These are phyloP conservation scores for Calocera cornea DNA, from an alignment of 768 basidiomycete genomes.

Conservation along the genomic window DNA sequence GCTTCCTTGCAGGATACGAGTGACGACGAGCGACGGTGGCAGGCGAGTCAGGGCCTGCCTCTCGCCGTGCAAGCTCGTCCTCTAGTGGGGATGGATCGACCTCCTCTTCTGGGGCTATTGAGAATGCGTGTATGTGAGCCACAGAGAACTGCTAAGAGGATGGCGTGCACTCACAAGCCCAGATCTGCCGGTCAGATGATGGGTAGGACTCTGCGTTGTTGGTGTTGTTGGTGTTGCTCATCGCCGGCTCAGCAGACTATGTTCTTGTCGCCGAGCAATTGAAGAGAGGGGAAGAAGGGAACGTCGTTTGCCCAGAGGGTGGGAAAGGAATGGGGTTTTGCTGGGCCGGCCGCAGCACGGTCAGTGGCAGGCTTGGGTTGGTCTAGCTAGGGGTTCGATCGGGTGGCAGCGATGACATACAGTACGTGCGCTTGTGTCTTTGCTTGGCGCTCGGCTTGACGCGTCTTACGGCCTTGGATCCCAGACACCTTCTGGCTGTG, in stretches of 20 bases:
- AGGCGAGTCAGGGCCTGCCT: not conserved
- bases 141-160: not conserved
- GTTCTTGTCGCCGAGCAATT: not conserved
- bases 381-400: not conserved
- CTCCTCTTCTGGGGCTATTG: not conserved
- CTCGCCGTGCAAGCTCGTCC: not conserved
- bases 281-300: not conserved
- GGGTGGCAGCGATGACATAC: too few species aligned
- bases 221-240: not conserved
- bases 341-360: not conserved
- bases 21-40: not conserved
- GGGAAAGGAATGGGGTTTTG: not conserved
- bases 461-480: not conserved
- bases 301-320: not conserved
- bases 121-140: not conserved
- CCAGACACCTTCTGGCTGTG: not conserved
- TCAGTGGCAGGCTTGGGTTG: not conserved
- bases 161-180: slow-evolving; percentile 2
- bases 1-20: not conserved
- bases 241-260: not conserved
- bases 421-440: too few species aligned
- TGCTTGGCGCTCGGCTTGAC: not conserved
- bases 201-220: not conserved
- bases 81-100: not conserved
- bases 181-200: not conserved